Conservation (phyloP, 192 early-diverging fungal genomes). For the Linnemannia exigua region DNA sequence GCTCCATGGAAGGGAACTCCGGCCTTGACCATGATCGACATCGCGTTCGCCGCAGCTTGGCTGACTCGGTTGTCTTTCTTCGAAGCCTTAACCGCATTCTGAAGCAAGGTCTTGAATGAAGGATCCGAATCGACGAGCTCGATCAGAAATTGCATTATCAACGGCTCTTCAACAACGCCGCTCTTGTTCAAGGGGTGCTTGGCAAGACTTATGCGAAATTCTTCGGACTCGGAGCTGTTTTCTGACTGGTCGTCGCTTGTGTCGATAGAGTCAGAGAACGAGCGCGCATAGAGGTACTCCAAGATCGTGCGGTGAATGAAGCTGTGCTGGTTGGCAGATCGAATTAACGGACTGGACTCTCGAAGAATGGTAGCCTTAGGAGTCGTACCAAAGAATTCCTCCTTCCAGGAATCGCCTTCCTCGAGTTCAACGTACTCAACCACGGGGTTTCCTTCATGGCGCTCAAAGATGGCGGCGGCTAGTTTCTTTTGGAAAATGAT, state of each 20-base stretch:
- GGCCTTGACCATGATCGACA: slow-evolving; percentile 13
- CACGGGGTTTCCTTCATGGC: not conserved
- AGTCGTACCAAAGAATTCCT: not conserved
- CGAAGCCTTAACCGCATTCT: not conserved
- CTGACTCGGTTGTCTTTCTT: not conserved
- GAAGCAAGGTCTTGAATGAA: not conserved
- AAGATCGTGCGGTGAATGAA: slow-evolving; percentile 1
- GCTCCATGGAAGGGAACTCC: not conserved
- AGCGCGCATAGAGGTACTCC: not conserved
- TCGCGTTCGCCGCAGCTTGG: slow-evolving; percentile 1
- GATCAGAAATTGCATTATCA: not conserved
- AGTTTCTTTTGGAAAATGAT: not conserved
- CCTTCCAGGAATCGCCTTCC: not conserved
- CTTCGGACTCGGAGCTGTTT: not conserved
- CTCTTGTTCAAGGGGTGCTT: not conserved
- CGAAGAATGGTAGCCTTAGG: not conserved
- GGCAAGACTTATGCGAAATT: not conserved
- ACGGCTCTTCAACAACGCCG: not conserved
- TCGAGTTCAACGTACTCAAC: not conserved
- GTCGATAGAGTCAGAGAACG: slow-evolving; percentile 5
- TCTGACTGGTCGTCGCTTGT: too few species aligned
- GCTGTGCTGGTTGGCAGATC: not conserved
- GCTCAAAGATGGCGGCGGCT: slow-evolving; percentile 4
- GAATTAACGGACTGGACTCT: not conserved
- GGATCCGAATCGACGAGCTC: not conserved